Evolutionary conservation across 257 asterid species (phyloP).

Genomic region (Thymus mandschuricus): DNA sequence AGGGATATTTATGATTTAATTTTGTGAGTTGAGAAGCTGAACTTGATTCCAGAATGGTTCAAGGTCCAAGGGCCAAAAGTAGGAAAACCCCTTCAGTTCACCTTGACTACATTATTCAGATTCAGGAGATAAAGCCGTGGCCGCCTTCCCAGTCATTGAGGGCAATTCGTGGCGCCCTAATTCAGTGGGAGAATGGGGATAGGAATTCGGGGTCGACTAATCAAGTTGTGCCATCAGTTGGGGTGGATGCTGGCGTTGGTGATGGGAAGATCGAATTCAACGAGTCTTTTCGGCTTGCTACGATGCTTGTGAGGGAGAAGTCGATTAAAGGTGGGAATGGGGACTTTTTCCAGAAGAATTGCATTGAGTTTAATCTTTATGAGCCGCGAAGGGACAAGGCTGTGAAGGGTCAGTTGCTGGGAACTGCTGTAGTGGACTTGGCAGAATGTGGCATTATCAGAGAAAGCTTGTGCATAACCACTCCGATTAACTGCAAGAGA

Average conservation of each 20-base stretch:
- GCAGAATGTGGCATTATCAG: slow-evolving; percentile 67
- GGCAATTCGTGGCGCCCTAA: slow-evolving; percentile 59
- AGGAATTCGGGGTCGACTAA: slow-evolving; percentile 63
- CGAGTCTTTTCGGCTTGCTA: slow-evolving; percentile 71
- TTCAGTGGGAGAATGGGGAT: slow-evolving; percentile 81
- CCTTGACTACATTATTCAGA: slow-evolving; percentile 58
- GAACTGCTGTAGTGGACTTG: slow-evolving; percentile 74
- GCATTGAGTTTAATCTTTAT: slow-evolving; percentile 71
- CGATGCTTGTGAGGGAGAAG: slow-evolving; percentile 53
- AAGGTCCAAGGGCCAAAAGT: slow-evolving; percentile 60
- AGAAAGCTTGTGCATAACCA: slow-evolving; percentile 51
- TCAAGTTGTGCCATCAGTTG: slow-evolving; percentile 63
- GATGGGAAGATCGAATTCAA: slow-evolving; percentile 79
- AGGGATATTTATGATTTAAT: slow-evolving; percentile 17
- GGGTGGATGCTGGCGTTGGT: slow-evolving; percentile 51
- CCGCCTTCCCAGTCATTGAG: slow-evolving; percentile 83
- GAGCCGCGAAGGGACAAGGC: slow-evolving; percentile 77
- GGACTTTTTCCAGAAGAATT: slow-evolving; percentile 62
- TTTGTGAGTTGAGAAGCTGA: slow-evolving; percentile 21
- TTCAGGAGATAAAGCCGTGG: slow-evolving; percentile 86
- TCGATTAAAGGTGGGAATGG: slow-evolving; percentile 48
- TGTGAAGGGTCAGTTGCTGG: slow-evolving; percentile 72
- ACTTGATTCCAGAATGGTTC: slow-evolving; percentile 53
- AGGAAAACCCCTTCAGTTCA: slow-evolving; percentile 62
- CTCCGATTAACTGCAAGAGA: slow-evolving; percentile 71